Percentiles rank a stretch among this genome's conserved stretches.
Conservation (phyloP, 2,329 filamentous ascomycete genomes). For the Scedosporium minutisporum region DNA sequence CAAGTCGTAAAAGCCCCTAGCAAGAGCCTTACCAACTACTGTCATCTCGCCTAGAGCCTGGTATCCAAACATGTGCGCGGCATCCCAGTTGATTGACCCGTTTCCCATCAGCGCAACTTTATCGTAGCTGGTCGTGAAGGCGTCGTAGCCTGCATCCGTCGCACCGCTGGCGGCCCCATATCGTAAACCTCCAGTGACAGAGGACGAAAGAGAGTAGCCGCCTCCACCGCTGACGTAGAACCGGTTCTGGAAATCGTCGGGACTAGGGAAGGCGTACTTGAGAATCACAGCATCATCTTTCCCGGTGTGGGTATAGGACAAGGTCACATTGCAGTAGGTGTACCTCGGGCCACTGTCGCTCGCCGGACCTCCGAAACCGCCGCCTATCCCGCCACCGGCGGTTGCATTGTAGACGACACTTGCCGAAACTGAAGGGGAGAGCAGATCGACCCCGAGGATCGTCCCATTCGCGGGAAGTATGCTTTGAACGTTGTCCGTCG, state of each 20-base stretch:
- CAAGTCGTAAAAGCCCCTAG: constrained; percentile 26
- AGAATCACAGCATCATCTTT: constrained; percentile 21
- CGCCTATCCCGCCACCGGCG: neutral
- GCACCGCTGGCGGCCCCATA: constrained; percentile 31
- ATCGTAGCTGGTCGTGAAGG: constrained; percentile 26
- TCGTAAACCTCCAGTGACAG: constrained; percentile 13
- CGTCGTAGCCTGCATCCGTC: constrained; percentile 33
- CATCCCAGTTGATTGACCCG: constrained; percentile 40
- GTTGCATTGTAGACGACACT: constrained; percentile 1
- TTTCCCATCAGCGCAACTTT: constrained; percentile 33
- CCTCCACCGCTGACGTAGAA: constrained; percentile 35
- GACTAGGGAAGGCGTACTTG: constrained; percentile 23
- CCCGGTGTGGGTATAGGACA: constrained; percentile 24
- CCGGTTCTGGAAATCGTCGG: constrained; percentile 30
- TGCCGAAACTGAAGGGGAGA: constrained; percentile 30
- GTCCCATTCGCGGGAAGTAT: constrained; percentile 12
- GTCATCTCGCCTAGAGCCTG: constrained; percentile 39
- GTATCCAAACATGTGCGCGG: constrained; percentile 40
- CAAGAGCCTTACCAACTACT: constrained; percentile 31
- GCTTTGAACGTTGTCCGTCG: neutral
- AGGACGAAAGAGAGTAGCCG: constrained; percentile 29
- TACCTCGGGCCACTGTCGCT: constrained; percentile 16
- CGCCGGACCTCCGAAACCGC: constrained; percentile 9
- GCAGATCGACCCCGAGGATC: constrained; percentile 15
- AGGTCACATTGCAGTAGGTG: constrained; percentile 25